Base-by-base conservation (phyloP, 2,329 filamentous ascomycete genomes). In the Nigrospora osmanthi region DNA sequence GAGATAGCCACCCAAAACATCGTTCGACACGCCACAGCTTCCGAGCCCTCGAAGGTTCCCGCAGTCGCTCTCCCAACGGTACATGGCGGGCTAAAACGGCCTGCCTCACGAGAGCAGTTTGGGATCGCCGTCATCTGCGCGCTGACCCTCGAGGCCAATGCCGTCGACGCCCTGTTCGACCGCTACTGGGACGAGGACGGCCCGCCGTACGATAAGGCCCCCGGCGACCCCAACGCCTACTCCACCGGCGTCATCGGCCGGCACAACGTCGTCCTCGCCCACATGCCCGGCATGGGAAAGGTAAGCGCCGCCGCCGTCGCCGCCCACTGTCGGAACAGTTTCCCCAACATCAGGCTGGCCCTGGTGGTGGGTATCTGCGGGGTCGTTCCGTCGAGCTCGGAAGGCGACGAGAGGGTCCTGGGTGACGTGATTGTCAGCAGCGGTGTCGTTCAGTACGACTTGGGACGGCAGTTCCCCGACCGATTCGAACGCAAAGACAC, bases 81-180 rank as follows among this genome's bases (percentile, higher is more conserved):
- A 7, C 7, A 10, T 7, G 23, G 23, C 23, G 5, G 9, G 23
- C 23, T 10, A 6, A 4, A 7, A 28, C 23, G 23, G 23, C 23
- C 23, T 28, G 23, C 23, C 23, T 28, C 7, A 28, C 12, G 12
- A 2, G 12, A 35, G 15, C 14, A 50, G 17, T 61, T 61, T 38
- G 47, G 53, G 28, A 52, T 63, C 23, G 60, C 56, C 11, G 52
- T 64, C 16, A 54, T 64, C 32, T 62, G 59, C 38, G 60, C 61
- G 2, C 48, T 63, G 11, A 44, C 49, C 2, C 30, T 54, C 9
- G 60, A 62, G 42, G 49, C 49, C 23, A 50, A 58, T 33, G 57
- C 57, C 12, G 46, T 57, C n/a, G 30, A 41, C 4, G 41, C 49
- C 7, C 38, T 54, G 17, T 51, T 60, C 31, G 58, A 62, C 40